These are phyloP conservation scores for Lactarius hatsudake DNA, from an alignment of 768 basidiomycete species.

Conservation along the genomic window DNA sequence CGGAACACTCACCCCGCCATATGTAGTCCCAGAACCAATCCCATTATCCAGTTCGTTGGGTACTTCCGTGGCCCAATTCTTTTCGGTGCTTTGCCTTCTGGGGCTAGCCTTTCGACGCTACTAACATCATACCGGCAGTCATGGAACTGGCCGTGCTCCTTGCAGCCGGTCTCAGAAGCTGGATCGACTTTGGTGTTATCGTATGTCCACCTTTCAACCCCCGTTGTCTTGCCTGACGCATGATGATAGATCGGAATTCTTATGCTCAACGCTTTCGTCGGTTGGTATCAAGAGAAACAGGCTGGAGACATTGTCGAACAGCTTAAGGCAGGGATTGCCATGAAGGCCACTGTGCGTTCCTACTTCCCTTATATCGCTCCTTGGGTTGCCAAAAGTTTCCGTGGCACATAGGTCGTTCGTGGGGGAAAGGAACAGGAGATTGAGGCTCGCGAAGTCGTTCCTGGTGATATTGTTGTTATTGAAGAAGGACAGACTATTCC, in stretches of 20 bases:
- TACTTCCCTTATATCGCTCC: neutral
- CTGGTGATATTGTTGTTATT: conserved; percentile 43
- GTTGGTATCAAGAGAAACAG: conserved; percentile 50
- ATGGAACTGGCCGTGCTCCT: conserved; percentile 50
- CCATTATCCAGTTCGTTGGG: conserved; percentile 42
- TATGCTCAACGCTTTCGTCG: conserved; percentile 43
- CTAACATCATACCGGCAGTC: conserved; percentile 26
- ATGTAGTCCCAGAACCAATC: conserved; percentile 39
- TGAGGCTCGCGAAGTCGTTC: conserved; percentile 44
- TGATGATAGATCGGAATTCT: conserved; percentile 38
- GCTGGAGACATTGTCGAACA: conserved; percentile 49
- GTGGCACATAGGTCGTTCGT: conserved; percentile 34
- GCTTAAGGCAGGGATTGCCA: conserved; percentile 47
- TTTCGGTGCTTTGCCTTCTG: conserved; percentile 28
- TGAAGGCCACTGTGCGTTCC: conserved; percentile 35
- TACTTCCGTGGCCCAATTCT: conserved; percentile 47
- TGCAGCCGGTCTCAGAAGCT: conserved; percentile 44
- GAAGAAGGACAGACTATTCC: conserved; percentile 47
- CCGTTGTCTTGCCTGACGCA: neutral
- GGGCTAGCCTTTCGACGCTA: neutral
- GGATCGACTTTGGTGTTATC: conserved; percentile 51
- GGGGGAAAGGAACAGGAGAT: conserved; percentile 43
- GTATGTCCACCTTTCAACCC: conserved; percentile 30
- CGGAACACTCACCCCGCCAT: neutral
- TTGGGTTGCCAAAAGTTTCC: neutral